phyloP scores from a whole-genome alignment of 2,329 filamentous ascomycete species.

The Orbilia blumenaviensis region DNA sequence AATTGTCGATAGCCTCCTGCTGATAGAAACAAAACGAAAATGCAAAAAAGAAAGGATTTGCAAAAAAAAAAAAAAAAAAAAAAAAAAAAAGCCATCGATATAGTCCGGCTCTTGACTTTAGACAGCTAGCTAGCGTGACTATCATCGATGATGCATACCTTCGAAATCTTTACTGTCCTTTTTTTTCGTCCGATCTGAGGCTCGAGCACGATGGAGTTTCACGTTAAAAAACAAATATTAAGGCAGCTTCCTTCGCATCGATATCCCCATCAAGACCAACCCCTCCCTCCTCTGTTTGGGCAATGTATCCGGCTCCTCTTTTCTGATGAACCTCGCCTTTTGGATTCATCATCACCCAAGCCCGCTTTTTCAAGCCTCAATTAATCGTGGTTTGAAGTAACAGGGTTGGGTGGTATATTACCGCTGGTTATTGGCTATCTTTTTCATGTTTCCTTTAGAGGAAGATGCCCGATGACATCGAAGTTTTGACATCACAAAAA shows the following conservation, averaged over 20 bases:
- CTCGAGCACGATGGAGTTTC: constrained; percentile 38
- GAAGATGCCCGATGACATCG: neutral
- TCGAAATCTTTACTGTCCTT: neutral
- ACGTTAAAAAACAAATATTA: constrained; percentile 12
- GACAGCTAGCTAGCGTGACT: neutral
- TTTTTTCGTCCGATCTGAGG: constrained; percentile 43
- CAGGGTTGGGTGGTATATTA: neutral
- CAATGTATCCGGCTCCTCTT: neutral
- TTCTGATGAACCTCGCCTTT: neutral
- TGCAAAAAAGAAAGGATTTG: too few relatives aligned
- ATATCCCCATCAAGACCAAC: constrained; percentile 2
- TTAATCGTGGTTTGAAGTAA: neutral
- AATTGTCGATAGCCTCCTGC: too few relatives aligned
- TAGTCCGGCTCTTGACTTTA: neutral
- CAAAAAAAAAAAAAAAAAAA: neutral
- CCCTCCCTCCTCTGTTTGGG: constrained; percentile 15
- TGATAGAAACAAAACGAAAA: too few relatives aligned
- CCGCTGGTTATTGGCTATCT: neutral
- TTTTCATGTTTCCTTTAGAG: neutral
- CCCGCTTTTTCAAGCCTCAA: too few relatives aligned
- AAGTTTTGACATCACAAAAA: too few relatives aligned
- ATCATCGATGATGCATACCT: neutral
- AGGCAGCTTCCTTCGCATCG: neutral
- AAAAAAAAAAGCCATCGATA: neutral
- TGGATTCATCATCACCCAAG: neutral